These are phyloP conservation scores for Ogataea paradorogensis DNA, from an alignment of 805 yeast genomes.

Conservation along the genomic window DNA sequence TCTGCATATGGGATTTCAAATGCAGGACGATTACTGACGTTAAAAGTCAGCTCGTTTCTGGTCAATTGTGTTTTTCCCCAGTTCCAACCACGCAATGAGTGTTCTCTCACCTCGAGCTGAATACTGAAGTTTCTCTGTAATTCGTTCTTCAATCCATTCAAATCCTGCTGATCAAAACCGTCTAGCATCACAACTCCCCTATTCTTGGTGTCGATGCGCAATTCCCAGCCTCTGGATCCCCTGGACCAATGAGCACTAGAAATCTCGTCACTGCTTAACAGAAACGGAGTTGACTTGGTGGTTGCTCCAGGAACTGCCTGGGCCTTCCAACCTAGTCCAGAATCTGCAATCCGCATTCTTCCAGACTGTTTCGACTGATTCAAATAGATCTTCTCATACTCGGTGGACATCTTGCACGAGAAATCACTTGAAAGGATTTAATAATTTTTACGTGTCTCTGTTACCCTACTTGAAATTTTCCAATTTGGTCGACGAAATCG, in stretches of 20 bases:
- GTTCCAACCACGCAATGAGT: constrained; percentile 96
- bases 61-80: constrained; percentile 97
- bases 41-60: constrained; percentile 84
- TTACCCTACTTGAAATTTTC: constrained; percentile 17
- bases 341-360: constrained; percentile 88
- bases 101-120: constrained; percentile 79
- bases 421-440: constrained; percentile 1
- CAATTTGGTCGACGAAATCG: constrained; percentile 10
- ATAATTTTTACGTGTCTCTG: constrained; percentile 13
- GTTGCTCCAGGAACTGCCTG: constrained; percentile 40
- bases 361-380: constrained; percentile 85
- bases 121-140: constrained; percentile 72
- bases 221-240: constrained; percentile 88
- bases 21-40: constrained; percentile 81
- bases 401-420: constrained; percentile 37
- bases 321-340: constrained; percentile 96
- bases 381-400: constrained; percentile 86
- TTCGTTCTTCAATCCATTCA: constrained; percentile 76
- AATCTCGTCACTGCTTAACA: constrained; percentile 84
- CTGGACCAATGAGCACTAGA: constrained; percentile 85
- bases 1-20: constrained; percentile 85
- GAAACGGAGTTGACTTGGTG: constrained; percentile 66
- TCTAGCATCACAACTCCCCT: constrained; percentile 84
- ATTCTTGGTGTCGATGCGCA: constrained; percentile 84
- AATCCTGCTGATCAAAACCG: constrained; percentile 87